Evolutionary conservation across 495 filamentous ascomycete species (phyloP).

Genomic region (Trichoderma gamsii): DNA sequence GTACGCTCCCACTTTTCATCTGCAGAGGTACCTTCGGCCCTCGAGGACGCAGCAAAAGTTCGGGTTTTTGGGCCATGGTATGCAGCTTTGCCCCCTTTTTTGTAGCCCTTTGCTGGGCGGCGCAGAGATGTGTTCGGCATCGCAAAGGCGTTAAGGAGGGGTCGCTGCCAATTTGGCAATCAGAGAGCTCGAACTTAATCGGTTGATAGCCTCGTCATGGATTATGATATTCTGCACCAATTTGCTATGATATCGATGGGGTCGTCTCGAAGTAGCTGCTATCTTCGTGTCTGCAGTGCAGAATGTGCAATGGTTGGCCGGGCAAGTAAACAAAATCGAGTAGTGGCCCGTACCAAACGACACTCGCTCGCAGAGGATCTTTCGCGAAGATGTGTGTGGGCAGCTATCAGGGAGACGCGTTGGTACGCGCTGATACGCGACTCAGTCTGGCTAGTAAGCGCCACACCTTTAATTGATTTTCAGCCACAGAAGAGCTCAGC

Average conservation of each 20-base stretch:
- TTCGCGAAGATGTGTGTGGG: not conserved
- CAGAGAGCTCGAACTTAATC: not conserved
- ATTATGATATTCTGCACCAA: not conserved
- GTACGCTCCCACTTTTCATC: conserved; percentile 81
- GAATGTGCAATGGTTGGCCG: not conserved
- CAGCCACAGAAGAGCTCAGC: not conserved
- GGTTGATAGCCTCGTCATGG: conserved; percentile 3
- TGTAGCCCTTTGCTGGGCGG: conserved; percentile 47
- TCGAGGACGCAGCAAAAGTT: conserved; percentile 73
- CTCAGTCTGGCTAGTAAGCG: not conserved
- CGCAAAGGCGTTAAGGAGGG: not conserved
- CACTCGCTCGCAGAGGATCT: not conserved
- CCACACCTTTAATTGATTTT: conserved; percentile 14
- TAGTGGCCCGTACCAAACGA: not conserved
- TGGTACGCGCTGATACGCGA: conserved; percentile 6
- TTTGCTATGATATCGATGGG: not conserved
- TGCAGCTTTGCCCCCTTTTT: conserved; percentile 46
- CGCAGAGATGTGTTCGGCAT: conserved; percentile 48
- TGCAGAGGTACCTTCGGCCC: conserved; percentile 78
- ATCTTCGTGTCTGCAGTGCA: not conserved
- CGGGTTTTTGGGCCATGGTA: conserved; percentile 48
- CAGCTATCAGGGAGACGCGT: not conserved
- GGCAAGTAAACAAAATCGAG: not conserved
- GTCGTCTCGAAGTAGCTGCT: not conserved
- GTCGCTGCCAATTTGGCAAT: conserved; percentile 8